Base-by-base conservation (phyloP, 305 asterid species). In the Fraxinus angustifolia region DNA sequence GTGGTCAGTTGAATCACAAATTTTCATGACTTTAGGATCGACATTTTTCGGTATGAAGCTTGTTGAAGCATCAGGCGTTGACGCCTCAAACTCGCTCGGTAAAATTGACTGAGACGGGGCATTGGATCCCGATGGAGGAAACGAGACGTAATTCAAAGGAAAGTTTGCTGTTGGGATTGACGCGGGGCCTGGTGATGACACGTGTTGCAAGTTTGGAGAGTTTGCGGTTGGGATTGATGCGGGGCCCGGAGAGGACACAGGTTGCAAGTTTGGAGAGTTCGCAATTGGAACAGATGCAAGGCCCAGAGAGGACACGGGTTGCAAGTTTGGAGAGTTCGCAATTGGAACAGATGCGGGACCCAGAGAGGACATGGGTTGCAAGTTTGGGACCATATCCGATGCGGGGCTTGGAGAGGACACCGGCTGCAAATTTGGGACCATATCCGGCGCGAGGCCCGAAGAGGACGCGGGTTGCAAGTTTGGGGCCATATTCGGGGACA, bases 1-100 rank as follows among this genome's bases (percentile, higher is more conserved):
- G 45, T 78, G 31, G 35, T 88, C 90, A 0, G 90, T 88, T 14
- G 79, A 58, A 16, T 38, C 68, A 31, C 91, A 86, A 17, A 85
- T 85, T 26, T 83, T 80, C 36, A 79, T 62, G 10, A 86, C 36
- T 19, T 76, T 58, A 0, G 23, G 42, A 30, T 78, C 23, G 7
- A 31, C 10, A 31, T 10, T 58, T 12, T 10, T 19, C 19, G 34
- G 21, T n/a, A 65, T 3, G 6, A 8, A 12, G 73, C 74, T 45
- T 42, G 53, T 0, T n/a, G 34, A 21, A n/a, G 8, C 42, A 6
- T 53, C 42, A 16, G 8, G 10, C 34, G 35, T 3, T 26, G 73
- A 28, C 8, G 70, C 30, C 70, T 60, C 70, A 8, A 60, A 14
- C 23, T 19, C 70, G 10, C 68, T 58, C 2, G 70, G 16, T 7